A percentile compares a stretch with the other conserved stretches of the same genome.
Conservation (phyloP, 805 yeast genomes). For the Wickerhamiella vanderwaltii region DNA sequence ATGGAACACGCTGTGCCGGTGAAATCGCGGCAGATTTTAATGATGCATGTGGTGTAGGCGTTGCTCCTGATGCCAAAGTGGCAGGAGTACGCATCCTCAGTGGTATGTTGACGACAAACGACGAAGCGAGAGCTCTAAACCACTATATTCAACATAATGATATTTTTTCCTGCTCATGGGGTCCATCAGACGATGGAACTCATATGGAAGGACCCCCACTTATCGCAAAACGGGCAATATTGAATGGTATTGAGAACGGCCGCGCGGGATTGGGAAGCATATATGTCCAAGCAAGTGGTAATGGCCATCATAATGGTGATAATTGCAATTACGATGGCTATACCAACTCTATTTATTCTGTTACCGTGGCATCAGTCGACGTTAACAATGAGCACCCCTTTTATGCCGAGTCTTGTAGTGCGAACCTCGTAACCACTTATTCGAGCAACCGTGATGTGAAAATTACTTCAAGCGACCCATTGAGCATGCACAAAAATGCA, state of each 20-base stretch:
- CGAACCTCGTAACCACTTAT: slow-evolving; percentile 87
- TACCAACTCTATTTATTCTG: slow-evolving; percentile 87
- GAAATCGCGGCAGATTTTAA: slow-evolving; percentile 83
- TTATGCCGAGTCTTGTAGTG: slow-evolving; percentile 87
- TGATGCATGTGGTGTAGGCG: slow-evolving; percentile 89
- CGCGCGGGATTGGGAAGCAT: slow-evolving; percentile 70
- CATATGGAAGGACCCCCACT: slow-evolving; percentile 76
- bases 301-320: slow-evolving; percentile 74
- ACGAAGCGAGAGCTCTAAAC: slow-evolving; percentile 81
- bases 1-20: slow-evolving; percentile 97
- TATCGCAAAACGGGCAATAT: slow-evolving; percentile 66
- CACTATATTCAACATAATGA: slow-evolving; percentile 75
- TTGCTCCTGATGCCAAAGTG: slow-evolving; percentile 77
- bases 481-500: slow-evolving; percentile 16
- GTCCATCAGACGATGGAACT: slow-evolving; percentile 86
- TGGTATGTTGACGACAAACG: slow-evolving; percentile 66
- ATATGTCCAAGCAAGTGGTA: slow-evolving; percentile 93
- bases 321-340: slow-evolving; percentile 96
- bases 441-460: slow-evolving; percentile 83
- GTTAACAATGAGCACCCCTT: slow-evolving; percentile 75
- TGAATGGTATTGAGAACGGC: slow-evolving; percentile 78
- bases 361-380: slow-evolving; percentile 91
- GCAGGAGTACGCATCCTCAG: slow-evolving; percentile 84
- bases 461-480: slow-evolving; percentile 60
- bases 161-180: slow-evolving; percentile 97